Conservation (phyloP, 306 rosid genomes). For the Lithocarpus polystachyus region DNA sequence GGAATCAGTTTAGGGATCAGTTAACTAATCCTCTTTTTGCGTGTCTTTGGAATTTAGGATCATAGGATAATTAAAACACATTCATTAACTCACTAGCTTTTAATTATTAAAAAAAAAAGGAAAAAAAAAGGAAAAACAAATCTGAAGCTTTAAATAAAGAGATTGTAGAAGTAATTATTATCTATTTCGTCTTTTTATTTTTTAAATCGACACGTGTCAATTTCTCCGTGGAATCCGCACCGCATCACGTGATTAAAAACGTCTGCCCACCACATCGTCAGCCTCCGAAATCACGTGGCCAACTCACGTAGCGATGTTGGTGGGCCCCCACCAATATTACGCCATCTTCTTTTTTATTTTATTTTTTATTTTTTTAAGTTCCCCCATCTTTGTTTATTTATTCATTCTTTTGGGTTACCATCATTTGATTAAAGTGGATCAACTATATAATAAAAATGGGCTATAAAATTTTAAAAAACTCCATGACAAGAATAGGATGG, state of each 20-base stretch:
- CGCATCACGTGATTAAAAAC: conserved; percentile 77
- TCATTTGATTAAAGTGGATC: not conserved
- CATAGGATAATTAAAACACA: not conserved
- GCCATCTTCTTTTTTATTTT: not conserved
- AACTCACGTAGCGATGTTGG: conserved; percentile 52
- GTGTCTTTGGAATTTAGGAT: conserved; percentile 7
- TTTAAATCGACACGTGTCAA: conserved; percentile 35
- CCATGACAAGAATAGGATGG: too few relatives aligned
- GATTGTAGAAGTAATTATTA: not conserved
- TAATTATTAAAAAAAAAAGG: not conserved
- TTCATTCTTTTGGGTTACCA: not conserved
- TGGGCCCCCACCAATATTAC: conserved; percentile 42
- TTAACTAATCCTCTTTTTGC: conserved; percentile 55
- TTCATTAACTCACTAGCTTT: not conserved
- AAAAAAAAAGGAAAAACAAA: not conserved
- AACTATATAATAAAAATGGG: not conserved
- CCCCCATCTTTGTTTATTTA: not conserved
- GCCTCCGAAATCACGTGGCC: conserved; percentile 86
- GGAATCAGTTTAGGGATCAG: conserved; percentile 92
- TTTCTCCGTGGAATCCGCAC: conserved; percentile 46
- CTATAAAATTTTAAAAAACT: too few relatives aligned
- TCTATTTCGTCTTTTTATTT: not conserved
- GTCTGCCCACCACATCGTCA: conserved; percentile 44
- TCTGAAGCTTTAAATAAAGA: not conserved
- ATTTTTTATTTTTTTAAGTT: not conserved